These are phyloP conservation scores for Leccinum broughii DNA, from an alignment of 768 basidiomycete genomes.

Conservation along the genomic window DNA sequence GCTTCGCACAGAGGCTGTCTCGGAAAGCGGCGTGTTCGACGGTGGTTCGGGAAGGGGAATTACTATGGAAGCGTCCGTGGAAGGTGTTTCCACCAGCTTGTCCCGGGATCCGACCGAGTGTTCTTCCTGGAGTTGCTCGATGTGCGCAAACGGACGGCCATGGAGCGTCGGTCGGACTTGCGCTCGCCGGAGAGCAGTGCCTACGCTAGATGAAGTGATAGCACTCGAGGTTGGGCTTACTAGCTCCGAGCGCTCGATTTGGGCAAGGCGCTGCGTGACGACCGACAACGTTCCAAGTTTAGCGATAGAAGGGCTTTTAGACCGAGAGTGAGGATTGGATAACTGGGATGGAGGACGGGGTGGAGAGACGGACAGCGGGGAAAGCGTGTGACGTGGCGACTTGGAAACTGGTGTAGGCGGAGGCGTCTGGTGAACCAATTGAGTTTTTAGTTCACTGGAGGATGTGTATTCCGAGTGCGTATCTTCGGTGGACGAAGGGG, in stretches of 20 bases:
- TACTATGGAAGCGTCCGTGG: conserved; percentile 25
- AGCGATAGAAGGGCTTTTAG: conserved; percentile 58
- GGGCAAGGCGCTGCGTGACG: conserved; percentile 64
- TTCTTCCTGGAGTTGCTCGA: conserved; percentile 27
- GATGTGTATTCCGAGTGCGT: conserved; percentile 29
- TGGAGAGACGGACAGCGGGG: conserved; percentile 24
- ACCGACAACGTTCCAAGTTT: conserved; percentile 62
- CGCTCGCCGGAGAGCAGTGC: conserved; percentile 27
- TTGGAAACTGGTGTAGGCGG: conserved; percentile 30
- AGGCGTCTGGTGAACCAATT: conserved; percentile 2
- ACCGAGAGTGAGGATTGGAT: conserved; percentile 30
- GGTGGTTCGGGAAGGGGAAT: conserved; percentile 25
- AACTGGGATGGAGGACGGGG: conserved; percentile 28
- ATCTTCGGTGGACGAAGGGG: conserved; percentile 19
- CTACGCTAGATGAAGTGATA: conserved; percentile 22
- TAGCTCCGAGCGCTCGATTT: conserved; percentile 45
- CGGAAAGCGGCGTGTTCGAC: conserved; percentile 1
- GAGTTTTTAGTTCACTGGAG: conserved; percentile 21
- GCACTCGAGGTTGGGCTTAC: conserved; percentile 20
- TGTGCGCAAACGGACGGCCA: conserved; percentile 21
- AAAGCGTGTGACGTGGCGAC: conserved; percentile 22
- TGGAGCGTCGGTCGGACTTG: conserved; percentile 17
- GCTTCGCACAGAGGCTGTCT: conserved; percentile 23
- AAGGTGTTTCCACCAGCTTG: conserved; percentile 14
- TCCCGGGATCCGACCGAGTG: neutral